A percentile compares a stretch with the other conserved stretches of the same genome.
Conservation (phyloP, 2,329 filamentous ascomycete species). For the Sclerotinia nivalis region DNA sequence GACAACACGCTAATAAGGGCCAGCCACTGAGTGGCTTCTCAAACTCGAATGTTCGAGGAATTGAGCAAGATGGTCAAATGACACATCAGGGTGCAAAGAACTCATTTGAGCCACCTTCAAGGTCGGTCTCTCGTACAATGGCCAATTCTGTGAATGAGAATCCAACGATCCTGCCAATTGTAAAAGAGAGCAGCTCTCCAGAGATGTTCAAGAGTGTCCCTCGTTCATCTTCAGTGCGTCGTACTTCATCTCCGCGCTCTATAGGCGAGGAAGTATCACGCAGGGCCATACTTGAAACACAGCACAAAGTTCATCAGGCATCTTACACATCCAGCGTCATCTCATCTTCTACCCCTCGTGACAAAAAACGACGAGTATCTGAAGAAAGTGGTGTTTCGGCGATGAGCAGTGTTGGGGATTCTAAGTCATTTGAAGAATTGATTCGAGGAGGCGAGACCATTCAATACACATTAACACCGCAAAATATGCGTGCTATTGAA, state of each 20-base stretch:
- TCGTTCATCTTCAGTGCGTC: slow-evolving; percentile 18
- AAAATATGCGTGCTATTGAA: slow-evolving; percentile 75
- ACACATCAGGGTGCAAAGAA: background rate
- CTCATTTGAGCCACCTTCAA: slow-evolving; percentile 20
- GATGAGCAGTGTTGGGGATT: slow-evolving; percentile 54
- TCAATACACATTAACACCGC: slow-evolving; percentile 78
- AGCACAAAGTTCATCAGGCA: slow-evolving; percentile 27
- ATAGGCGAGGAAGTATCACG: slow-evolving; percentile 25
- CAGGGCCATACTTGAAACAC: slow-evolving; percentile 24
- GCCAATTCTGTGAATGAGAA: background rate
- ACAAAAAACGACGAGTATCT: slow-evolving; percentile 57
- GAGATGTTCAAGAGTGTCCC: background rate
- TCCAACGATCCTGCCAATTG: background rate
- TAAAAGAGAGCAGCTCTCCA: slow-evolving; percentile 10
- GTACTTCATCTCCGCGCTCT: slow-evolving; percentile 28
- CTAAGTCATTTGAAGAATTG: slow-evolving; percentile 72
- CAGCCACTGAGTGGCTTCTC: background rate
- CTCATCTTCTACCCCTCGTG: slow-evolving; percentile 49
- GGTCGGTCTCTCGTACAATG: slow-evolving; percentile 5
- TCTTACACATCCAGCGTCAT: slow-evolving; percentile 53
- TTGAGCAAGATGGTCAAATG: background rate
- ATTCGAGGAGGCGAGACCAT: slow-evolving; percentile 82
- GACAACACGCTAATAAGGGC: background rate
- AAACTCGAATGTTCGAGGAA: slow-evolving; percentile 8
- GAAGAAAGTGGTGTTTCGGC: slow-evolving; percentile 51